A percentile compares a stretch with the other conserved stretches of the same genome.
These are phyloP conservation scores for Dictyostelium firmibasis DNA, from an alignment of 78 protist genomes.

Conservation along the genomic window DNA sequence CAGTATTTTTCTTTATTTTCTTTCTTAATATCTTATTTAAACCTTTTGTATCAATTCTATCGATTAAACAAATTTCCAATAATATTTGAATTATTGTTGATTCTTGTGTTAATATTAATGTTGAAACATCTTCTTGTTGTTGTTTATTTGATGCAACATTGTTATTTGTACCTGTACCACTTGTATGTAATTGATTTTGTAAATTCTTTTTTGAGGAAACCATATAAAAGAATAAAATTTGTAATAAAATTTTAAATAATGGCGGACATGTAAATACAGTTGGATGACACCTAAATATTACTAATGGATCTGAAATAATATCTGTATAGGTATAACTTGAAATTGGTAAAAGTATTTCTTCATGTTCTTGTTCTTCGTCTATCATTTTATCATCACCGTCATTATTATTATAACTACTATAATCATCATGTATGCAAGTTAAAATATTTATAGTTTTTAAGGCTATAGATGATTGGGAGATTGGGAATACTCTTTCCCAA, in stretches of 20 bases:
- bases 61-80: conserved; percentile 61
- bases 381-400: not conserved
- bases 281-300: conserved; percentile 39
- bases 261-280: conserved; percentile 65
- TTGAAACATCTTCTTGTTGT: conserved; percentile 60
- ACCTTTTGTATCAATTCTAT: not conserved
- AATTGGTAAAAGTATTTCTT: not conserved
- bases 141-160: not conserved
- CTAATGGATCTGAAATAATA: conserved; percentile 49
- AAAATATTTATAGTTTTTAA: conserved; percentile 48
- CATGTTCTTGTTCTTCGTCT: too few relatives aligned
- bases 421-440: not conserved
- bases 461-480: conserved; percentile 28
- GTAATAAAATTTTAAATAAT: conserved; percentile 45
- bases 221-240: conserved; percentile 61
- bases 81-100: conserved; percentile 61
- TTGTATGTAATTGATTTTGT: conserved; percentile 23
- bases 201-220: conserved; percentile 60
- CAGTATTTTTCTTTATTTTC: not conserved
- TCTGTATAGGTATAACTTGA: conserved; percentile 31
- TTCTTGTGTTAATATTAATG: conserved; percentile 69
- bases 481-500: conserved; percentile 39
- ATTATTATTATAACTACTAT: too few relatives aligned
- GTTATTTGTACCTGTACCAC: not conserved
- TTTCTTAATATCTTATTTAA: not conserved